Percentiles rank a stretch among this genome's conserved stretches.
Evolutionary conservation across 179 eudicot species (phyloP).

Genomic region (Spinacia oleracea): DNA sequence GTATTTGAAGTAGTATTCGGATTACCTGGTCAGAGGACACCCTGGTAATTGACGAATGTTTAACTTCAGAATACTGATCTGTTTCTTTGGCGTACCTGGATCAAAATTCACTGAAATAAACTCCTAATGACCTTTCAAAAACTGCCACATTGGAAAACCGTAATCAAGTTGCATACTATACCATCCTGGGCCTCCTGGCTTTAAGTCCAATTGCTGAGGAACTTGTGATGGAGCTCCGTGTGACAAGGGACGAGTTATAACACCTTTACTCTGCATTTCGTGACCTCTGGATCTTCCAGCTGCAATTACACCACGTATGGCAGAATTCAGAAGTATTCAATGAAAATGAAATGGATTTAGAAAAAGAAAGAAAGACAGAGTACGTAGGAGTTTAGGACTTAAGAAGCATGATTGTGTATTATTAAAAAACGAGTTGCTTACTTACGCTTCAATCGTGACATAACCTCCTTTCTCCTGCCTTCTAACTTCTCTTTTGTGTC

Average conservation of each 20-base stretch:
- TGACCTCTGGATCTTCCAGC: slow-evolving; percentile 56
- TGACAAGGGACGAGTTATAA: slow-evolving; percentile 27
- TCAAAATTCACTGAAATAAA: background rate
- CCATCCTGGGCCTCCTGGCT: slow-evolving; percentile 46
- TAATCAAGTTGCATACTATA: slow-evolving; percentile 8
- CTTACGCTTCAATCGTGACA: slow-evolving; percentile 67
- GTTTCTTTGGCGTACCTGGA: slow-evolving; percentile 25
- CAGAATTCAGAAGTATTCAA: background rate
- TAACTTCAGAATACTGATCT: slow-evolving; percentile 18
- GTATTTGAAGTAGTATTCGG: background rate
- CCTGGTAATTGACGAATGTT: slow-evolving; percentile 37
- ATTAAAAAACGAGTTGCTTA: slow-evolving; percentile 6
- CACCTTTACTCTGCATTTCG: slow-evolving; percentile 23
- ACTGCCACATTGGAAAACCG: background rate
- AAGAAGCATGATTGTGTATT: background rate
- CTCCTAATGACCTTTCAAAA: background rate
- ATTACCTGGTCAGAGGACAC: slow-evolving; percentile 69
- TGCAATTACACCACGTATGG: slow-evolving; percentile 25
- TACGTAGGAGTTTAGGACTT: too few species aligned
- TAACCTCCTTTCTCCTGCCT: slow-evolving; percentile 75
- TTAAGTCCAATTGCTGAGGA: slow-evolving; percentile 22
- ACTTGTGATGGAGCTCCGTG: slow-evolving; percentile 28
- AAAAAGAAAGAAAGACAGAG: background rate
- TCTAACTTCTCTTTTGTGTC: slow-evolving; percentile 89
- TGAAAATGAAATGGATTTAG: background rate